Conservation (phyloP, 139 green algal genomes). For the Nannochloris sp. region DNA sequence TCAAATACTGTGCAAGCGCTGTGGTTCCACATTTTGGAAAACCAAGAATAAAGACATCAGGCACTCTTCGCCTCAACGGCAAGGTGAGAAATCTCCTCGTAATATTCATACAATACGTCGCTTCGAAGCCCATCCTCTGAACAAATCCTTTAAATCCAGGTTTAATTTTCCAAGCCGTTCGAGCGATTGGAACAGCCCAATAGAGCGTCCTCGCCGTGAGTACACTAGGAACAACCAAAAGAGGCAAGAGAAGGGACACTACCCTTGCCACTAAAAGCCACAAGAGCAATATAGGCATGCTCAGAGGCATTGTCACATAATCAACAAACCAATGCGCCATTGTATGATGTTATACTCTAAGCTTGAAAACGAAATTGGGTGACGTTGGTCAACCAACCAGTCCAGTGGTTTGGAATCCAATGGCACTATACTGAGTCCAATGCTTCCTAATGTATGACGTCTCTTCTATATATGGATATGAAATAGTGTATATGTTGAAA, state of each 20-base stretch:
- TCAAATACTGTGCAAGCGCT: conserved; percentile 56
- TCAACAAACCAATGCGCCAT: conserved; percentile 19
- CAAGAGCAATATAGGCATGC: conserved; percentile 22
- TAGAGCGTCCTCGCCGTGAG: conserved; percentile 38
- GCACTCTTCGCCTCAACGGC: conserved; percentile 52
- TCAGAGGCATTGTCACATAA: conserved; percentile 22
- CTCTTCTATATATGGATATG: too few species aligned
- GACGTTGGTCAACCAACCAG: too few species aligned
- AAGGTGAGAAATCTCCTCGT: conserved; percentile 55
- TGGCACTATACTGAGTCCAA: too few species aligned
- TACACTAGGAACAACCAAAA: conserved; percentile 22
- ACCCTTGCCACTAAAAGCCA: conserved; percentile 27
- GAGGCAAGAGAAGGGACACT: conserved; percentile 19
- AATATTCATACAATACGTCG: conserved; percentile 54
- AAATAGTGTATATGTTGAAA: too few species aligned
- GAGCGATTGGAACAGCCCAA: conserved; percentile 63
- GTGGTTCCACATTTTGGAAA: conserved; percentile 73
- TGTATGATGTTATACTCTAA: not conserved
- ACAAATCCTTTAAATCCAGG: conserved; percentile 23
- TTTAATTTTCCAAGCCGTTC: conserved; percentile 32
- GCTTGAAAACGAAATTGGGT: too few species aligned
- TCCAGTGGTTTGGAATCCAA: too few species aligned
- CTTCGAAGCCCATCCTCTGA: conserved; percentile 48
- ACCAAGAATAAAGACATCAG: conserved; percentile 68
- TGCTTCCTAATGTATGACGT: too few species aligned